phyloP scores from a whole-genome alignment of 768 basidiomycete genomes.

The Favolaschia claudopus region DNA sequence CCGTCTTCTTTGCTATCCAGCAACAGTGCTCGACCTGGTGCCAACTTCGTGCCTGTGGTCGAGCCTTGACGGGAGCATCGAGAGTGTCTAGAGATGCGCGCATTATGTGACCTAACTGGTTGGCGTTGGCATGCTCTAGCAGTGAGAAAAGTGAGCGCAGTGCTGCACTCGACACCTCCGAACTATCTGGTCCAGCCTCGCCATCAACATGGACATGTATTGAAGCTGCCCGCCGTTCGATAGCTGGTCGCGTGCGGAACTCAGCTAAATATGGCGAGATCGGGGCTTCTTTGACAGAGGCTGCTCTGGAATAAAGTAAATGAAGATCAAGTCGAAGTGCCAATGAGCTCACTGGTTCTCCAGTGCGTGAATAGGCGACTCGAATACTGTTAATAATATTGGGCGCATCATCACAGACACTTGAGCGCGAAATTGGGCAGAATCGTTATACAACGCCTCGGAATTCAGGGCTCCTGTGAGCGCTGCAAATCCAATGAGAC shows the following conservation, averaged over 20 bases:
- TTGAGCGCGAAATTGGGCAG: constrained; percentile 76
- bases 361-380: constrained; percentile 64
- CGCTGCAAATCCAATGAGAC: constrained; percentile 86
- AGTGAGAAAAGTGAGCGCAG: constrained; percentile 77
- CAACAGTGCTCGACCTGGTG: constrained; percentile 71
- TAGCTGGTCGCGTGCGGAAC: constrained; percentile 80
- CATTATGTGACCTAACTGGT: constrained; percentile 76
- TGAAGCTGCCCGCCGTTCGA: constrained; percentile 86
- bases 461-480: constrained; percentile 83
- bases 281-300: constrained; percentile 70
- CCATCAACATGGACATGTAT: constrained; percentile 91
- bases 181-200: constrained; percentile 78
- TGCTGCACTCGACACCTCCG: constrained; percentile 78
- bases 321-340: constrained; percentile 13
- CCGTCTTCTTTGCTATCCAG: constrained; percentile 80
- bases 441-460: constrained; percentile 80
- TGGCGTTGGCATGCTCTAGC: constrained; percentile 76
- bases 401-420: constrained; percentile 75
- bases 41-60: constrained; percentile 56
- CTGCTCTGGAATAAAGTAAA: constrained; percentile 50
- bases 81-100: constrained; percentile 77
- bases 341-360: constrained; percentile 68
- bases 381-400: constrained; percentile 70
- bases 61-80: constrained; percentile 58
- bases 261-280: constrained; percentile 84